These are phyloP conservation scores for Amniculicola lignicola DNA, from an alignment of 495 filamentous ascomycete species.

Conservation along the genomic window DNA sequence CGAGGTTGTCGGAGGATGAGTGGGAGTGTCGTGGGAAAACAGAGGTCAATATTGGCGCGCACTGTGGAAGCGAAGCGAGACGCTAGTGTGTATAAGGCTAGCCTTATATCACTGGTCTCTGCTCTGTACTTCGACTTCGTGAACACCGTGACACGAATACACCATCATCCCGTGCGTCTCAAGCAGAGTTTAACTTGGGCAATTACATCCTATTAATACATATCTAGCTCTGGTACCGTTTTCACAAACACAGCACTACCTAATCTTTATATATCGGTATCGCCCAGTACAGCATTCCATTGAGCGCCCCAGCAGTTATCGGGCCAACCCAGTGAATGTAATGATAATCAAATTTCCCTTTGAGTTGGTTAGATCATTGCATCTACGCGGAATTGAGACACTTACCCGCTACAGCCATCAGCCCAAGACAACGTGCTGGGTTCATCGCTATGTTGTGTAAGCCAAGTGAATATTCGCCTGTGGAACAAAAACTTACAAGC, in stretches of 20 bases:
- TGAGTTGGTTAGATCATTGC: not conserved
- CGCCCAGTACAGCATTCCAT: conserved; percentile 27
- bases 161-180: too few species aligned
- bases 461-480: not conserved
- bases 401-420: conserved; percentile 28
- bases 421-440: conserved; percentile 28
- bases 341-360: conserved; percentile 21
- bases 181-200: too few species aligned
- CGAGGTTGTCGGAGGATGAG: conserved; percentile 1
- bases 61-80: too few species aligned
- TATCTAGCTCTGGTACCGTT: too few species aligned
- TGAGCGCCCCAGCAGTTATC: conserved; percentile 24
- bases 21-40: conserved; percentile 3
- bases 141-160: too few species aligned
- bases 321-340: conserved; percentile 32
- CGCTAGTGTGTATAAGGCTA: too few species aligned
- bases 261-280: conserved; percentile 28
- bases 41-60: too few species aligned
- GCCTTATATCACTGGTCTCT: too few species aligned
- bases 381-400: not conserved
- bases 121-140: too few species aligned
- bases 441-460: conserved; percentile 18
- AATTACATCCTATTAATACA: too few species aligned
- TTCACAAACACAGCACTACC: too few species aligned
- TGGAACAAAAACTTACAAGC: conserved; percentile 25